Conservation (phyloP, 805 yeast genomes). For the Starmerella scarabaei region DNA sequence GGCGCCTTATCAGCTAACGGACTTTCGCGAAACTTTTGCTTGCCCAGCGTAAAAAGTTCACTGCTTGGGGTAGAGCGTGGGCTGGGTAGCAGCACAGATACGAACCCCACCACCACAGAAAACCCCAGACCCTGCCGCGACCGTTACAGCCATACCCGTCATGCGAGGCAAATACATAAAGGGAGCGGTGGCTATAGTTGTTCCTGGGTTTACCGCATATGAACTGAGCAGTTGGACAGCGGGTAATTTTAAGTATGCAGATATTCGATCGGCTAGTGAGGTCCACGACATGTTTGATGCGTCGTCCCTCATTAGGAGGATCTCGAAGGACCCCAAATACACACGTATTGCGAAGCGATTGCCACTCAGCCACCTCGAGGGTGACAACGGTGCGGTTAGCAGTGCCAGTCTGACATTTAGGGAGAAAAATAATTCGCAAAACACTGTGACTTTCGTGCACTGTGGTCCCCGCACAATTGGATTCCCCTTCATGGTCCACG, state of each 20-base stretch:
- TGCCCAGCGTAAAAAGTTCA: too few relatives aligned
- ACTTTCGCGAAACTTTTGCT: too few relatives aligned
- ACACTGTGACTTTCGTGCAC: constrained; percentile 56
- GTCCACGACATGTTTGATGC: constrained; percentile 5
- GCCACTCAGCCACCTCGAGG: constrained; percentile 29
- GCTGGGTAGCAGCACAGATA: too few relatives aligned
- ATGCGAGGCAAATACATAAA: neutral
- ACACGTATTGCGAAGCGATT: constrained; percentile 34
- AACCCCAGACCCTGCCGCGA: too few relatives aligned
- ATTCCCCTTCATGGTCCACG: constrained; percentile 77
- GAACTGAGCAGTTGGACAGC: neutral
- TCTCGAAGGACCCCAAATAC: constrained; percentile 31
- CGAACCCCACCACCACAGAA: too few relatives aligned
- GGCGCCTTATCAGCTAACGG: too few relatives aligned
- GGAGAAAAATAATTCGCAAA: constrained; percentile 41
- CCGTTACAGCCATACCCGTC: too few relatives aligned
- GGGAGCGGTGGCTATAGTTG: neutral
- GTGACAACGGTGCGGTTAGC: constrained; percentile 46
- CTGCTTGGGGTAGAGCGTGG: too few relatives aligned
- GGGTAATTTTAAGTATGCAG: constrained; percentile 7
- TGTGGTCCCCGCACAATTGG: constrained; percentile 72
- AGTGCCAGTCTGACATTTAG: constrained; percentile 61
- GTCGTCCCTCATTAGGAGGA: constrained; percentile 40
- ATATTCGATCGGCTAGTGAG: constrained; percentile 7
- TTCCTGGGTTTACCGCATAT: neutral